Percentiles rank a stretch among this genome's conserved stretches.
These are phyloP conservation scores for Boletus smithii DNA, from an alignment of 1,284 basidiomycete genomes.

Conservation along the genomic window DNA sequence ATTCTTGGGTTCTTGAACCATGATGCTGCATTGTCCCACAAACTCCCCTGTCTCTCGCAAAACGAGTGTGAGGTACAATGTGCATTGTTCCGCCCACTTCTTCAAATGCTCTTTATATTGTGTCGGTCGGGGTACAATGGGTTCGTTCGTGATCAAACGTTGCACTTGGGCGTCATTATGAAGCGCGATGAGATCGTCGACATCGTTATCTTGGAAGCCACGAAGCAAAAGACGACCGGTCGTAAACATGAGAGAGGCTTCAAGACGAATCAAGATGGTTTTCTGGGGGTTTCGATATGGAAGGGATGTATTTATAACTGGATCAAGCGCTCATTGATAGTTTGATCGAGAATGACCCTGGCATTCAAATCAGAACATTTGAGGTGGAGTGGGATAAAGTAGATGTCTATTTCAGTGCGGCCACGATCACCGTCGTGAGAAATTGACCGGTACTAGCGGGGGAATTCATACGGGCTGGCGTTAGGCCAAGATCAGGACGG, in stretches of 20 bases:
- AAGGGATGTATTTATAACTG: too few species aligned
- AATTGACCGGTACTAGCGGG: too few species aligned
- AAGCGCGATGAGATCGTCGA: slow-evolving; percentile 24
- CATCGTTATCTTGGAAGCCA: slow-evolving; percentile 22
- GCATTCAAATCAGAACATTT: too few species aligned
- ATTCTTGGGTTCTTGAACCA: slow-evolving; percentile 24
- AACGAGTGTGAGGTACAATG: slow-evolving; percentile 29
- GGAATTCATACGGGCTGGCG: too few species aligned
- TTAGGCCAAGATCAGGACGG: too few species aligned
- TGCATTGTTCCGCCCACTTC: slow-evolving; percentile 21
- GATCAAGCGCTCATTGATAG: too few species aligned
- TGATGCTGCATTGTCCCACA: slow-evolving; percentile 30
- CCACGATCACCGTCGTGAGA: too few species aligned
- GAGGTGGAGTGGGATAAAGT: too few species aligned
- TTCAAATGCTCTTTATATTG: slow-evolving; percentile 26
- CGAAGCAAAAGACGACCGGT: slow-evolving; percentile 17
- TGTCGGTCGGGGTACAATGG: slow-evolving; percentile 24
- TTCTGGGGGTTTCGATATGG: too few species aligned
- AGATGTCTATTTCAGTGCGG: too few species aligned
- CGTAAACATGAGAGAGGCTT: slow-evolving; percentile 12
- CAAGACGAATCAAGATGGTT: too few species aligned
- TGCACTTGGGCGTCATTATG: slow-evolving; percentile 31
- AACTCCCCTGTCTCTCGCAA: slow-evolving; percentile 25
- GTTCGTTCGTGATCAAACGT: slow-evolving; percentile 27
- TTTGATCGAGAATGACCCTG: too few species aligned